Conservation (phyloP, 768 basidiomycete genomes). For the Hortiboletus flavorubellus region DNA sequence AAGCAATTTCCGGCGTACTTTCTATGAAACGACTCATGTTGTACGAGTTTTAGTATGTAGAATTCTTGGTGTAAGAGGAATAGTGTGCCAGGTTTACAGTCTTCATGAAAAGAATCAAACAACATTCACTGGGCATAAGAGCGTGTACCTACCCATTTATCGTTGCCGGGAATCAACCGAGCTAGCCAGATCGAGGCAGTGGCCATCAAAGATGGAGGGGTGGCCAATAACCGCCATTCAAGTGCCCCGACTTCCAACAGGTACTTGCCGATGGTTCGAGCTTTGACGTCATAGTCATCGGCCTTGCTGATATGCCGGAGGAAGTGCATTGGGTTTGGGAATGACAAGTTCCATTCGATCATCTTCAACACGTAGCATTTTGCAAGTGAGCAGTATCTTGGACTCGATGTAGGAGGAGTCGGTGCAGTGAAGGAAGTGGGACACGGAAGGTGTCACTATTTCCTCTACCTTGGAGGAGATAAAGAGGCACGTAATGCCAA, state of each 20-base stretch:
- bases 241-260: constrained; percentile 82
- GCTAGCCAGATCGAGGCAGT: constrained; percentile 88
- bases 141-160: constrained; percentile 72
- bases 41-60: too few relatives aligned
- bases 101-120: not conserved
- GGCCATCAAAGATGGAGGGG: constrained; percentile 74
- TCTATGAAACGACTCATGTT: too few relatives aligned
- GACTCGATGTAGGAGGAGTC: constrained; percentile 71
- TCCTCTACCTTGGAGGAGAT: too few relatives aligned
- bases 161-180: constrained; percentile 69
- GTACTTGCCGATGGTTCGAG: constrained; percentile 73
- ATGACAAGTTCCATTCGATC: constrained; percentile 79
- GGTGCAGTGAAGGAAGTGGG: constrained; percentile 73
- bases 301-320: constrained; percentile 64
- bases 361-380: constrained; percentile 85
- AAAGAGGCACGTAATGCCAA: too few relatives aligned
- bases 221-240: constrained; percentile 73
- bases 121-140: not conserved
- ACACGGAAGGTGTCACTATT: constrained; percentile 59
- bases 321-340: constrained; percentile 86
- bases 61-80: too few relatives aligned
- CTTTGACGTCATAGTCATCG: too few relatives aligned
- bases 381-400: constrained; percentile 63
- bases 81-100: too few relatives aligned
- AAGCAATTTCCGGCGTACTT: too few relatives aligned